Percentiles rank a stretch among this genome's conserved stretches.
phyloP scores from a whole-genome alignment of 1,284 basidiomycete species.

The Cryptococcus sp. region DNA sequence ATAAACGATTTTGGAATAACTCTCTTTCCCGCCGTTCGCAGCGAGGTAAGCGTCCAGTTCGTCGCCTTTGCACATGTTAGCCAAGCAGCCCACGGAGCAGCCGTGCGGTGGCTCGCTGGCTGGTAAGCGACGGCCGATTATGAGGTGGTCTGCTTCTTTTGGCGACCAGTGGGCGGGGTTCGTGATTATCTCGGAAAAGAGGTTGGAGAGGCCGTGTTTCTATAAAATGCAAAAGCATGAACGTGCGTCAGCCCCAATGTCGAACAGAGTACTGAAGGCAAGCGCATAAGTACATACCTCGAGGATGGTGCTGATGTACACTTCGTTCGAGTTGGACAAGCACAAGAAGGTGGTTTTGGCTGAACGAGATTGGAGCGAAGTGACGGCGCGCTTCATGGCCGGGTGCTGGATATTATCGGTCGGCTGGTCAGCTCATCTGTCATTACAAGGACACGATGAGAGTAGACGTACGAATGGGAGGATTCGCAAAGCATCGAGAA shows the following conservation, averaged over 20 bases:
- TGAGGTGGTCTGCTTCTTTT: conserved; percentile 69
- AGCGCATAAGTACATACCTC: conserved; percentile 57
- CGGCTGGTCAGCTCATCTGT: no score
- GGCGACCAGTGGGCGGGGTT: conserved; percentile 81
- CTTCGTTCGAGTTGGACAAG: conserved; percentile 88
- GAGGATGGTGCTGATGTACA: conserved; percentile 89
- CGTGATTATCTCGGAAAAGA: conserved; percentile 86
- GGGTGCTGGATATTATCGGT: conserved; percentile 68
- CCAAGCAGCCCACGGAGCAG: conserved; percentile 85
- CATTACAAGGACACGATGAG: background rate
- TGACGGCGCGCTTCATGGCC: conserved; percentile 89
- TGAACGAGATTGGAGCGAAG: conserved; percentile 66
- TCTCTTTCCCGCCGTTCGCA: conserved; percentile 61
- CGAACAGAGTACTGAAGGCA: conserved; percentile 3
- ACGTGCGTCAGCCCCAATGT: background rate
- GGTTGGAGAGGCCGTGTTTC: conserved; percentile 69
- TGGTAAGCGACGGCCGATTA: conserved; percentile 73
- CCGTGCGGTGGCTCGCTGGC: conserved; percentile 75
- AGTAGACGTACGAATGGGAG: conserved; percentile 81
- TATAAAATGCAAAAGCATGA: conserved; percentile 53
- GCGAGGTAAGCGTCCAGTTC: conserved; percentile 81
- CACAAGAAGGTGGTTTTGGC: conserved; percentile 80
- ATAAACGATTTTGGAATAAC: conserved; percentile 81
- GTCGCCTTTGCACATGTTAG: conserved; percentile 99
- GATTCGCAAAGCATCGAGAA: conserved; percentile 72